phyloP scores from a whole-genome alignment of 2,329 filamentous ascomycete species.

The Sclerotinia subarctica region DNA sequence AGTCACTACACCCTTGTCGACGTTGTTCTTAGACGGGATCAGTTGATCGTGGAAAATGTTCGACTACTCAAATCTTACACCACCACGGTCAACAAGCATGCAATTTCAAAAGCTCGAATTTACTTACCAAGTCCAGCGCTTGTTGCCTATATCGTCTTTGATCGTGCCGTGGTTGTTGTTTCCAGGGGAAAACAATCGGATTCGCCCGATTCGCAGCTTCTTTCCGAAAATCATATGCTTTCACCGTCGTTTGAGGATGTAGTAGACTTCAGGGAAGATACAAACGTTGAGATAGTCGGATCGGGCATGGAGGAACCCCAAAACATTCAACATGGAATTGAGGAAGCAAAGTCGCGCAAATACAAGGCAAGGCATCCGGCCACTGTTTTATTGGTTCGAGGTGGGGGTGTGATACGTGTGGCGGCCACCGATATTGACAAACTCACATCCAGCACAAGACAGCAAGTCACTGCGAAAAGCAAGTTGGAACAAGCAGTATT shows the following conservation, averaged over 20 bases:
- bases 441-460: conserved; percentile 56
- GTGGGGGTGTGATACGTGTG: conserved; percentile 59
- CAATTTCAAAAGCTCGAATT: conserved; percentile 57
- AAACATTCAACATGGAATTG: conserved; percentile 39
- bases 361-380: conserved; percentile 60
- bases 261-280: conserved; percentile 70
- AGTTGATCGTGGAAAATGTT: conserved; percentile 59
- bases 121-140: conserved; percentile 76
- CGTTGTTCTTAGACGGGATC: conserved; percentile 55
- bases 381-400: conserved; percentile 59
- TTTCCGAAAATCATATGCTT: conserved; percentile 61
- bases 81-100: conserved; percentile 44
- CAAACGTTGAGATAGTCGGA: conserved; percentile 60
- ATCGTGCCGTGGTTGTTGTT: conserved; percentile 71
- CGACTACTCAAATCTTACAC: conserved; percentile 66
- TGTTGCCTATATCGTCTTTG: conserved; percentile 79
- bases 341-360: conserved; percentile 51
- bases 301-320: conserved; percentile 62
- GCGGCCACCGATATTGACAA: conserved; percentile 57
- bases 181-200: conserved; percentile 67
- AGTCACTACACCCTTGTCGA: conserved; percentile 75
- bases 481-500: conserved; percentile 95
- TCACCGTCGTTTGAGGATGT: conserved; percentile 79
- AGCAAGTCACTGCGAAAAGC: conserved; percentile 73
- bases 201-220: conserved; percentile 72